Conservation (phyloP, 768 basidiomycete species). For the Leucosporidium yakuticum region DNA sequence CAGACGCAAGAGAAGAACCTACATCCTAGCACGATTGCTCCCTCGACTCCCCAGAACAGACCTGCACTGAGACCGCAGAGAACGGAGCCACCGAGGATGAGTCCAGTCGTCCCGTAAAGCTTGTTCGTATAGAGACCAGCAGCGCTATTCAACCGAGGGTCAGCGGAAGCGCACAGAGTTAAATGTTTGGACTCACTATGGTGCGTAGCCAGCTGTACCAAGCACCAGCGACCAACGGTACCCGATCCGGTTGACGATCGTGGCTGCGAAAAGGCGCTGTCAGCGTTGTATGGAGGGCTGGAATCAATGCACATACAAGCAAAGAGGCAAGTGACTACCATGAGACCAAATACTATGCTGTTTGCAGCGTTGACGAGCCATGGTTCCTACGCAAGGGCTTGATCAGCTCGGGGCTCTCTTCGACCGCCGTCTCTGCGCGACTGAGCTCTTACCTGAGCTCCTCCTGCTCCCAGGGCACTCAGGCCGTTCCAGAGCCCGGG, state of each 20-base stretch:
- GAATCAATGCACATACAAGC: background rate
- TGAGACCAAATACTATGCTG: slow-evolving; percentile 17
- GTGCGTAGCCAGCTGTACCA: slow-evolving; percentile 15
- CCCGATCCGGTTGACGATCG: background rate
- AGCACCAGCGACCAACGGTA: slow-evolving; percentile 19
- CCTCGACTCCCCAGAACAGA: slow-evolving; percentile 32
- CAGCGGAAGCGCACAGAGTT: too few relatives aligned
- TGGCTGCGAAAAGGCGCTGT: background rate
- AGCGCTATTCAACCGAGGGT: slow-evolving; percentile 2
- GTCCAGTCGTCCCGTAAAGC: slow-evolving; percentile 35
- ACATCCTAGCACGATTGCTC: slow-evolving; percentile 40
- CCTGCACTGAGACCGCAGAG: slow-evolving; percentile 37
- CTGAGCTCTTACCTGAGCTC: background rate
- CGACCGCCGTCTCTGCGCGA: background rate
- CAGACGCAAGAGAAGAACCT: too few relatives aligned
- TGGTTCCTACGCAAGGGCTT: background rate
- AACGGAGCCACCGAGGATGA: slow-evolving; percentile 38
- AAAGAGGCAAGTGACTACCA: slow-evolving; percentile 25
- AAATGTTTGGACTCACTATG: slow-evolving; percentile 18
- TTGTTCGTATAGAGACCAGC: slow-evolving; percentile 40
- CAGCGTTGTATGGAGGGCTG: too few relatives aligned
- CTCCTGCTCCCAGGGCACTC: background rate
- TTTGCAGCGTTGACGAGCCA: slow-evolving; percentile 25
- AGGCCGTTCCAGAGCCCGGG: slow-evolving; percentile 2
- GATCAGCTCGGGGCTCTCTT: slow-evolving; percentile 1